Base-by-base conservation (phyloP, 768 basidiomycete species). In the Agaricus sinodeliciosus region DNA sequence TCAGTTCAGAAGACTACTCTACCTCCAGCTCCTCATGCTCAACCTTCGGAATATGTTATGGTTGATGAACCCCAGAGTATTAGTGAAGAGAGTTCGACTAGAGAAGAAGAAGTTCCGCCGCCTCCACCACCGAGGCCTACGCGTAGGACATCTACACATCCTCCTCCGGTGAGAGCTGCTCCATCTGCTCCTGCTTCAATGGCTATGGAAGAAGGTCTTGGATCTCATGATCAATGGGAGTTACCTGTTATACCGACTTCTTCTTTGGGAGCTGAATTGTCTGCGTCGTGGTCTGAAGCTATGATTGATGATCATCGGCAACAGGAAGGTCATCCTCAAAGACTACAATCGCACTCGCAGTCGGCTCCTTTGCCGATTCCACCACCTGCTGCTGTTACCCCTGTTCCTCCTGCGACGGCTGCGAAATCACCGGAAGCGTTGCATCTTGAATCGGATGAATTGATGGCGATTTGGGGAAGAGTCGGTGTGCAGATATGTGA, bases 401-500 rank as follows among this genome's bases (percentile, higher is more conserved):
- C 9, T 49, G 31, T 31, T 31, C 31, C 31, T 31, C 7, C 31
- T 31, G 31, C 31, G 31, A 11, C 31, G 31, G 31, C 31, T 5
- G 35, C 51, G 57, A 16, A n/a, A 26, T 41, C 49, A 48, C 49
- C 60, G 19, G 48, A 41, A 31, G 76, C 78, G 8, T 60, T 64
- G 3, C 71, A 70, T 7, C 61, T 80, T 41, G 69, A 78, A 31
- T 54, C 79, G 0, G 89, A 90, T 39, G 85, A 90, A 12, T 70
- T 96, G 46, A 80, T 81, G 57, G 71, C 74, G 1, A 67, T 90
- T 4, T 86, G 86, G 79, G 80, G 80, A 4, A 80, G 82, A 26
- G 81, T 89, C 1, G 94, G 94, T 9, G 79, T 83, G 3, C 82
- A 82, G 53, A 75, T 95, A 3, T 79, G 81, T 61, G 82, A 89